These are phyloP conservation scores for Phylloporus arenicola DNA, from an alignment of 768 basidiomycete species.

Conservation along the genomic window DNA sequence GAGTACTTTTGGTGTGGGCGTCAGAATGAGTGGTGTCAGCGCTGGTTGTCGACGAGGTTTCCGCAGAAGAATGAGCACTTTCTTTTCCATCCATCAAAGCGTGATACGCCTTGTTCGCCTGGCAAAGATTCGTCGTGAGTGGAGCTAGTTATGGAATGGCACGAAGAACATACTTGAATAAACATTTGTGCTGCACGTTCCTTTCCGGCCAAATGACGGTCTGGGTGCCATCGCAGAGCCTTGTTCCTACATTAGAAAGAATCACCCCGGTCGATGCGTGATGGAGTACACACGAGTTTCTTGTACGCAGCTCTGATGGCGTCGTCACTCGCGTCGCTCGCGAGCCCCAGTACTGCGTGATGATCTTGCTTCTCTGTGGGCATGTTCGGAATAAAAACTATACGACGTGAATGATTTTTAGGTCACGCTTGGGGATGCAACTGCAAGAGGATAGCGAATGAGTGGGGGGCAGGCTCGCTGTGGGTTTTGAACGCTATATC, in stretches of 20 bases:
- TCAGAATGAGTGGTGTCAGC: slow-evolving; percentile 20
- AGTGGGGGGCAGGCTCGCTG: slow-evolving; percentile 5
- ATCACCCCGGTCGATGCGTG: slow-evolving; percentile 17
- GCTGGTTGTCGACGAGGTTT: slow-evolving; percentile 23
- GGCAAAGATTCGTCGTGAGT: neutral
- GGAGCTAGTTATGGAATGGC: neutral
- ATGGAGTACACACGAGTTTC: slow-evolving; percentile 42
- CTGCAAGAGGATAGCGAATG: slow-evolving; percentile 5
- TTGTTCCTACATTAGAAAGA: slow-evolving; percentile 22
- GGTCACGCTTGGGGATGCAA: neutral
- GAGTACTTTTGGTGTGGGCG: slow-evolving; percentile 18
- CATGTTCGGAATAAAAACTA: slow-evolving; percentile 23
- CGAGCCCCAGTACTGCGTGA: slow-evolving; percentile 44
- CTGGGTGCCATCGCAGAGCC: slow-evolving; percentile 67
- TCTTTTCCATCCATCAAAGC: slow-evolving; percentile 42
- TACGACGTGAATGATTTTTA: slow-evolving; percentile 7
- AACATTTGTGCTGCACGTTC: slow-evolving; percentile 51
- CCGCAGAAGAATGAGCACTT: slow-evolving; percentile 25
- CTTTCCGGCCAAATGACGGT: slow-evolving; percentile 50
- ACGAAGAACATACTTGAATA: slow-evolving; percentile 41
- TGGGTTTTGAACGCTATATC: slow-evolving; percentile 21
- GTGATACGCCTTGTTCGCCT: slow-evolving; percentile 57
- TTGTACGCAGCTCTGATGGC: slow-evolving; percentile 59
- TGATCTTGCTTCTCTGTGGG: slow-evolving; percentile 23
- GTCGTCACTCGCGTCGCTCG: slow-evolving; percentile 41